phyloP scores from a whole-genome alignment of 306 rosid genomes.

The Castanospermum australe region DNA sequence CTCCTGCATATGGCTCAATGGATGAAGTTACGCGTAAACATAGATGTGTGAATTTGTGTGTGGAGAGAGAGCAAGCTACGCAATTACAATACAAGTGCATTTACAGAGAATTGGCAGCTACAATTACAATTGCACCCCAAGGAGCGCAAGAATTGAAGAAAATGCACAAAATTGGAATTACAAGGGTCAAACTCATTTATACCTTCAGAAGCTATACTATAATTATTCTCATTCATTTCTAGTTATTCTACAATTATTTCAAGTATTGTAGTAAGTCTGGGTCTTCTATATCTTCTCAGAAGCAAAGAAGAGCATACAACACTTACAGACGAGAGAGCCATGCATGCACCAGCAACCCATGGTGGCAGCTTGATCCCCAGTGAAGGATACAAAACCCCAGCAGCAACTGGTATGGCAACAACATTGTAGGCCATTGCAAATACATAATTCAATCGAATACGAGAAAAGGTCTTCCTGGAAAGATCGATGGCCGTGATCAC shows the following conservation, averaged over 20 bases:
- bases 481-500: slow-evolving; percentile 91
- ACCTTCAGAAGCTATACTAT: slow-evolving; percentile 27
- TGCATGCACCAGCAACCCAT: slow-evolving; percentile 93
- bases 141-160: background rate
- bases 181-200: slow-evolving; percentile 32
- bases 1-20: background rate
- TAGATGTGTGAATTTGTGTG: background rate
- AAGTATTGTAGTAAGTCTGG: slow-evolving; percentile 77
- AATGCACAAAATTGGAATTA: slow-evolving; percentile 48
- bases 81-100: slow-evolving; percentile 33
- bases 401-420: slow-evolving; percentile 81
- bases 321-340: slow-evolving; percentile 86
- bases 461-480: slow-evolving; percentile 72
- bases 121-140: slow-evolving; percentile 38
- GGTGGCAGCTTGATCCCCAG: slow-evolving; percentile 73
- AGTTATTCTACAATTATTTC: slow-evolving; percentile 79
- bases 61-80: background rate
- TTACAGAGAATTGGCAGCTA: slow-evolving; percentile 50
- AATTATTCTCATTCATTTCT: background rate
- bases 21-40: background rate
- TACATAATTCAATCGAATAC: slow-evolving; percentile 72
- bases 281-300: slow-evolving; percentile 75
- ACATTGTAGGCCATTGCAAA: slow-evolving; percentile 94
- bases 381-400: slow-evolving; percentile 70
- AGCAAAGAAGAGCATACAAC: slow-evolving; percentile 85